Base-by-base conservation (phyloP, 768 basidiomycete species). In the Tulasnella sp. region DNA sequence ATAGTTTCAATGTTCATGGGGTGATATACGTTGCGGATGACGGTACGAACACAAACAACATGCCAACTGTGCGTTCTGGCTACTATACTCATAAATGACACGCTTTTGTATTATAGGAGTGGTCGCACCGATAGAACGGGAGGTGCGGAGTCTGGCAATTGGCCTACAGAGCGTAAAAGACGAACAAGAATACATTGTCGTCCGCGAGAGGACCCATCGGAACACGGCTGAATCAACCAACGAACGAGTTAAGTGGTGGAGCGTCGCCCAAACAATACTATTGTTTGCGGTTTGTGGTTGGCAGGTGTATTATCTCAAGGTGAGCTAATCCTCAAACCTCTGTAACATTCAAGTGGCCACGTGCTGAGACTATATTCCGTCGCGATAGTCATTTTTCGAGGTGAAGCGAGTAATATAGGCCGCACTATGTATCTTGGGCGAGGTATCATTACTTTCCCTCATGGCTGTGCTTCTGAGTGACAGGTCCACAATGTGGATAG, bases 171-270 rank as follows among this genome's bases (percentile, higher is more conserved):
- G 88, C 9, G 93, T 99, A 65, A 97, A 97, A 74, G 96, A 99
- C 68, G 96, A 99, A 70, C 95, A 98, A 70, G 96, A 98, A 72
- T 99, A 99, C 73, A 93, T 99, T 64, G 88, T 95, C 30, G 84
- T 98, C 27, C 81, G 96, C 51, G 96, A 99, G 72, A 79, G 80
- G 61, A 85, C 85, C 43, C 96, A 99, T 71, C 78, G 96, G 56
- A 90, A 98, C 70, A 99, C 96, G 52, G 86, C 90, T 8, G 89
- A 88, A 76, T 95, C 81, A 1, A 90, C 89, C 19, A 98, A 98
- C 70, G 80, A 86, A 41, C 83, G 96, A 41, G 95, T 99, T 55
- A 98, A 97, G 74, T 98, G 92, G 92, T 99, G 96, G 96, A 94
- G 92, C 2, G 84, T 99, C 62, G 70, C 92, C 5, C 96, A 99